These are phyloP conservation scores for Chrysoporthe cubensis DNA, from an alignment of 2,329 filamentous ascomycete genomes.

Conservation along the genomic window DNA sequence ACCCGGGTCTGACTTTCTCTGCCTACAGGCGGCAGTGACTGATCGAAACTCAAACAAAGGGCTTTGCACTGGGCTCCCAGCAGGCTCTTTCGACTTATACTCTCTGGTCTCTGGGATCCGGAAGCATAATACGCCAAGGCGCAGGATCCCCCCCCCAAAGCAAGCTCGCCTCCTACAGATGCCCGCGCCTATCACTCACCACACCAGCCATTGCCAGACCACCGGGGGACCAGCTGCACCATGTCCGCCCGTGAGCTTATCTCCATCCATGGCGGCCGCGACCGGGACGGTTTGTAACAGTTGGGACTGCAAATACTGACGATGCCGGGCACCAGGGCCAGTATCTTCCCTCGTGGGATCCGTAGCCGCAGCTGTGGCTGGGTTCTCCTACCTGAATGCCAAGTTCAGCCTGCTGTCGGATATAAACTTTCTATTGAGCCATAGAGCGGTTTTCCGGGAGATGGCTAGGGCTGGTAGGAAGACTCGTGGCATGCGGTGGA, in stretches of 20 bases:
- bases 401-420: constrained; percentile 72
- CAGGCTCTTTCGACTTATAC: too few species aligned
- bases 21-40: too few species aligned
- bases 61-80: too few species aligned
- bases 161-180: not conserved
- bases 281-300: too few species aligned
- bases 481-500: constrained; percentile 6
- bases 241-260: constrained; percentile 15
- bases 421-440: constrained; percentile 48
- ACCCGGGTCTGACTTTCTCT: not conserved
- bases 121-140: too few species aligned
- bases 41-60: too few species aligned
- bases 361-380: constrained; percentile 34
- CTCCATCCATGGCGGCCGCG: not conserved
- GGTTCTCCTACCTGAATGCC: constrained; percentile 66
- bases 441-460: constrained; percentile 47
- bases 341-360: constrained; percentile 17
- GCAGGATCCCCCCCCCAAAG: not conserved
- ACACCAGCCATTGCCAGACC: not conserved
- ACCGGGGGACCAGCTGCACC: not conserved
- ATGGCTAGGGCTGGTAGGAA: constrained; percentile 53
- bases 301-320: not conserved
- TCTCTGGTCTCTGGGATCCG: too few species aligned
- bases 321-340: not conserved
- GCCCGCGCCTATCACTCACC: not conserved